Conservation (phyloP, 129 eudicot genomes). For the Helianthus annuus region HanXRQr2.0-SUNRISE NC_035447.2:46397129-46397628, state of each 20-base stretch:
- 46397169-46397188: slow-evolving; percentile 36
- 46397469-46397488: background rate
- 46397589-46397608: background rate
- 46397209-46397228: slow-evolving; percentile 31
- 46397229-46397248: slow-evolving; percentile 21
- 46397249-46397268: background rate
- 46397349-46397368: slow-evolving; percentile 29
- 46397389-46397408: slow-evolving; percentile 28
- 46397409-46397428: slow-evolving; percentile 9
- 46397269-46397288: slow-evolving; percentile 4
- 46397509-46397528: slow-evolving; percentile 14
- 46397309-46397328: slow-evolving; percentile 35
- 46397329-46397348: slow-evolving; percentile 8
- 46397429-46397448: background rate
- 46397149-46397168: slow-evolving; percentile 31
- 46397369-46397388: background rate
- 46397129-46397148: background rate
- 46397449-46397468: background rate
- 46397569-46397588: background rate
- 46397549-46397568: slow-evolving; percentile 7
- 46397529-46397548: slow-evolving; percentile 20
- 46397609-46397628: slow-evolving; percentile 2
- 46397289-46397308: slow-evolving; percentile 31
- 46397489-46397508: background rate
- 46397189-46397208: slow-evolving; percentile 30